A percentile compares a stretch with the other conserved stretches of the same genome.
Evolutionary conservation across 441 rosid genomes (phyloP).

Genomic region (Adansonia madagascariensis): DNA sequence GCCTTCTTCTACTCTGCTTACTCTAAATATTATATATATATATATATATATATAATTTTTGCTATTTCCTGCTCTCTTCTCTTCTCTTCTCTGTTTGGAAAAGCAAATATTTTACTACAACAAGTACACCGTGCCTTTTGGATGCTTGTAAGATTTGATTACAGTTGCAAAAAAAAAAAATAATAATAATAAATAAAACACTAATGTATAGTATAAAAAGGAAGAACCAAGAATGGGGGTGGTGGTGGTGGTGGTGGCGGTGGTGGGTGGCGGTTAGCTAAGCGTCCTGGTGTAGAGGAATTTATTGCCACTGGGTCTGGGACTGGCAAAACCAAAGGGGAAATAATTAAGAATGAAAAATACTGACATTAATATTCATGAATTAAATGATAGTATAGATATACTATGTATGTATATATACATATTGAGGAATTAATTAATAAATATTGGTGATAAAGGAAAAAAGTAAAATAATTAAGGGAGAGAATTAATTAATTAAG

Average conservation of each 20-base stretch:
- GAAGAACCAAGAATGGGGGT: neutral
- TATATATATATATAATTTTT: neutral
- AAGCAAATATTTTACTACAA: slow-evolving; percentile 12
- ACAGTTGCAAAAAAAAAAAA: slow-evolving; percentile 27
- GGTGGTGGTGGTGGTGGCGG: slow-evolving; percentile 36
- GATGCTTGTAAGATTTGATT: slow-evolving; percentile 41
- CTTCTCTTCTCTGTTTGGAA: neutral
- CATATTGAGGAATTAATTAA: neutral
- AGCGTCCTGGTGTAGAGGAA: slow-evolving; percentile 47
- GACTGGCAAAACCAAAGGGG: slow-evolving; percentile 29
- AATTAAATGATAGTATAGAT: neutral
- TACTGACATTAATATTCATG: neutral
- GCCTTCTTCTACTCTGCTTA: neutral
- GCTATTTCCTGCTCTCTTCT: neutral
- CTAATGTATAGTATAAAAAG: neutral
- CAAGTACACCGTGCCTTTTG: slow-evolving; percentile 33
- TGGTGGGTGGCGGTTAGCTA: slow-evolving; percentile 47
- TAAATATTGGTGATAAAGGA: neutral
- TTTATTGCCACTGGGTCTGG: slow-evolving; percentile 32
- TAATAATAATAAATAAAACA: too few relatives aligned
- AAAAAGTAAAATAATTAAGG: slow-evolving; percentile 3
- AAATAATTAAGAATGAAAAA: neutral
- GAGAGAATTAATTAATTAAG: slow-evolving; percentile 16
- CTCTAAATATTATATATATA: too few relatives aligned
- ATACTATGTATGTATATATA: neutral